phyloP scores from a whole-genome alignment of 75 land plant species.

The Gnetum montanum region DNA sequence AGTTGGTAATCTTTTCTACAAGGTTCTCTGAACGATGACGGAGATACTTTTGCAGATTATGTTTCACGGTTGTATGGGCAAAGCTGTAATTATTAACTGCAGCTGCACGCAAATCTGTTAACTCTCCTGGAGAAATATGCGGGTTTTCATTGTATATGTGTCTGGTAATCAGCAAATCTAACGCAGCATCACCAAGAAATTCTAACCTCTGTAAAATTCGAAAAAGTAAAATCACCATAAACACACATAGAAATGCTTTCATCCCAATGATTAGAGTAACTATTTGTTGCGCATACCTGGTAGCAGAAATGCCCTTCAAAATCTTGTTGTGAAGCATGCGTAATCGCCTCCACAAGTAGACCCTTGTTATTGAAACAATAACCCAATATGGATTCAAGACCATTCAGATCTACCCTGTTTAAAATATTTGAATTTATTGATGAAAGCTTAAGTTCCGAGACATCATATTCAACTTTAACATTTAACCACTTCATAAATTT shows the following conservation, averaged over 20 bases:
- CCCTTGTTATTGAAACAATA: slow-evolving; percentile 61
- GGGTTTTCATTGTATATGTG: slow-evolving; percentile 49
- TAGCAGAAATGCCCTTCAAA: slow-evolving; percentile 53
- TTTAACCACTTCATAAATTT: slow-evolving; percentile 79
- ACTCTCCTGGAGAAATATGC: slow-evolving; percentile 67
- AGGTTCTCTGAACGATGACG: slow-evolving; percentile 60
- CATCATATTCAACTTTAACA: slow-evolving; percentile 42
- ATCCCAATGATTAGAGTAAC: too few relatives aligned
- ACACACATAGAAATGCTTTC: background rate
- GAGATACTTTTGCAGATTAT: slow-evolving; percentile 58
- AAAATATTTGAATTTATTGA: slow-evolving; percentile 25
- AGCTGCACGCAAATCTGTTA: slow-evolving; percentile 88
- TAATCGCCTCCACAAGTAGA: slow-evolving; percentile 78
- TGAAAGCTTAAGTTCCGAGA: slow-evolving; percentile 24
- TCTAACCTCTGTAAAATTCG: slow-evolving; percentile 63
- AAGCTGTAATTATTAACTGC: slow-evolving; percentile 91
- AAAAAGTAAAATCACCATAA: background rate
- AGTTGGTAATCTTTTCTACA: slow-evolving; percentile 47
- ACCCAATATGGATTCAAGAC: slow-evolving; percentile 51
- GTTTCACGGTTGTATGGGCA: slow-evolving; percentile 76
- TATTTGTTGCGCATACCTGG: too few relatives aligned
- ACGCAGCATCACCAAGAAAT: slow-evolving; percentile 88
- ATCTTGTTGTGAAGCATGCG: slow-evolving; percentile 72
- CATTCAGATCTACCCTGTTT: slow-evolving; percentile 24
- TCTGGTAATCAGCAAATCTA: slow-evolving; percentile 76